Evolutionary conservation across 306 rosid genomes (phyloP).

Genomic region (Cicer cuneatum): DNA sequence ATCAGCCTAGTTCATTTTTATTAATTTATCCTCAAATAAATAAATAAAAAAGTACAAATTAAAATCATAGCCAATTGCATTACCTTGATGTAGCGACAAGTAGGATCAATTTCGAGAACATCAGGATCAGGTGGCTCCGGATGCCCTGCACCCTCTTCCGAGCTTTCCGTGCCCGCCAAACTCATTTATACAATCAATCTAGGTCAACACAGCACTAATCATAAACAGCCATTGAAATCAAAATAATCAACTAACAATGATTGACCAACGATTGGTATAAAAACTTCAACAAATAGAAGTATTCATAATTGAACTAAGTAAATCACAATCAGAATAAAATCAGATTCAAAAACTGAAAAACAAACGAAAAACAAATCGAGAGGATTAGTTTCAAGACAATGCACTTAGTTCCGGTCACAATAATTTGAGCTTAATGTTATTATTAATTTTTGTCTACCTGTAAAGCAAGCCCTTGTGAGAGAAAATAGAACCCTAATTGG

Average conservation of each 20-base stretch:
- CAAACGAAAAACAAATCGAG: neutral
- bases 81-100: conserved; percentile 63
- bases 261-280: neutral
- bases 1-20: conserved; percentile 22
- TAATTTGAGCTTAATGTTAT: neutral
- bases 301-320: neutral
- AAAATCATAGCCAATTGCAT: conserved; percentile 30
- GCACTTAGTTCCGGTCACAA: neutral
- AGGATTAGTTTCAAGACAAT: neutral
- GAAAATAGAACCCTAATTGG: conserved; percentile 20
- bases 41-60: neutral
- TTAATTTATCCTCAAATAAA: neutral
- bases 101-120: conserved; percentile 61
- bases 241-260: neutral
- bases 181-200: conserved; percentile 41
- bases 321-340: neutral
- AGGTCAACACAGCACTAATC: neutral
- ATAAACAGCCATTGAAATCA: neutral
- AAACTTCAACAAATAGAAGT: conserved; percentile 1
- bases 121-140: conserved; percentile 62
- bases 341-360: neutral
- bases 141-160: conserved; percentile 44
- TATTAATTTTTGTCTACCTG: conserved; percentile 27
- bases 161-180: conserved; percentile 35
- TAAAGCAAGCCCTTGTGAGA: neutral